Conservation (phyloP, 2,329 filamentous ascomycete species). For the Aspergillus alliaceus region DNA sequence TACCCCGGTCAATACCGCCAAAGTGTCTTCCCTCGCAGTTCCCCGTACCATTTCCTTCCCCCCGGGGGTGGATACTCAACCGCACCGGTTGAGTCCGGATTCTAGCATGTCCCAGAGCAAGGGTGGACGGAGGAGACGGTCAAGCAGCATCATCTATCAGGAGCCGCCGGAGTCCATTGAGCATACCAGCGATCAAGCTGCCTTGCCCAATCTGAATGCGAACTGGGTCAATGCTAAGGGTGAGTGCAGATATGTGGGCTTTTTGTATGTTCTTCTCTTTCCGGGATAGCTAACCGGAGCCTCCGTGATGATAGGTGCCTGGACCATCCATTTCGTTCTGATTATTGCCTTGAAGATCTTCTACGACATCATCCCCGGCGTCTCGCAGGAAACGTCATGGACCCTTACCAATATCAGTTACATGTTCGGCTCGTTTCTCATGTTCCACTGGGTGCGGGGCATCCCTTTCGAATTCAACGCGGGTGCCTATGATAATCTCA, state of each 20-base stretch:
- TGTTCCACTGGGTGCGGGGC: conserved; percentile 99
- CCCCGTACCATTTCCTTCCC: conserved; percentile 90
- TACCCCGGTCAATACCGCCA: conserved; percentile 72
- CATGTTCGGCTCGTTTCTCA: conserved; percentile 98
- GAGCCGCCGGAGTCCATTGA: conserved; percentile 95
- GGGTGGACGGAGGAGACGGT: conserved; percentile 80
- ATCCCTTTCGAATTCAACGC: conserved; percentile 99
- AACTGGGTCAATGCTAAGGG: conserved; percentile 99
- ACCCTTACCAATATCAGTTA: conserved; percentile 98
- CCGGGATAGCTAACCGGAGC: conserved; percentile 17
- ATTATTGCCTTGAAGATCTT: conserved; percentile 92
- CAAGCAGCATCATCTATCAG: conserved; percentile 97
- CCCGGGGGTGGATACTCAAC: conserved; percentile 72
- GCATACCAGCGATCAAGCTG: conserved; percentile 94
- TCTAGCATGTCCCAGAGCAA: conserved; percentile 65
- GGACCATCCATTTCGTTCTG: conserved; percentile 94
- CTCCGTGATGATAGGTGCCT: conserved; percentile 67
- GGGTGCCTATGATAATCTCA: conserved; percentile 97
- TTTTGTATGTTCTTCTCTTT: too few relatives aligned
- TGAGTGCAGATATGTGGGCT: too few relatives aligned
- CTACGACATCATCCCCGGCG: conserved; percentile 92
- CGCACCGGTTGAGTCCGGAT: conserved; percentile 55
- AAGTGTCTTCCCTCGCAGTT: conserved; percentile 90
- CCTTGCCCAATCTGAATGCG: conserved; percentile 91
- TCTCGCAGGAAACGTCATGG: conserved; percentile 98